phyloP scores from a whole-genome alignment of 805 yeast species.

The Kodamaea nitidulidarum region DNA sequence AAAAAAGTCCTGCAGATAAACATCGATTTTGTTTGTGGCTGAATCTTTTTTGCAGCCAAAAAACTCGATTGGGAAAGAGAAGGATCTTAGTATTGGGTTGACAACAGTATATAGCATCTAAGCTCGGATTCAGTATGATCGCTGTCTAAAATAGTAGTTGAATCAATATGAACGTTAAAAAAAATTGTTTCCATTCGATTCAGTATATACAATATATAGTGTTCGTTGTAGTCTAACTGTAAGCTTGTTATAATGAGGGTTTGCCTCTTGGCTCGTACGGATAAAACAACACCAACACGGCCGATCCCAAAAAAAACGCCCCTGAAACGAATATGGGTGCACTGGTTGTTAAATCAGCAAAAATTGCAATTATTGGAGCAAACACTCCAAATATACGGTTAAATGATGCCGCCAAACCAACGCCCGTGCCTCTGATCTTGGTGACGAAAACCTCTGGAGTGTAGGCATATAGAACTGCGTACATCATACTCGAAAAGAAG shows the following conservation, averaged over 20 bases:
- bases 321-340: conserved; percentile 64
- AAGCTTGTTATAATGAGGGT: conserved; percentile 16
- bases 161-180: no score
- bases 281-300: conserved; percentile 31
- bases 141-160: no score
- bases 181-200: no score
- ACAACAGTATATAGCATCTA: no score
- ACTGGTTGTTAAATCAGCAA: conserved; percentile 49
- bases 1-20: no score
- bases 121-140: no score
- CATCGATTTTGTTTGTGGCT: no score
- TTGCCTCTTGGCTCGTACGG: conserved; percentile 47
- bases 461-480: conserved; percentile 59
- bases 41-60: no score
- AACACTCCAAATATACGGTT: conserved; percentile 52
- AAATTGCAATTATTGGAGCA: conserved; percentile 51
- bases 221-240: no score
- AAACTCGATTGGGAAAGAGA: no score
- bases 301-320: conserved; percentile 47
- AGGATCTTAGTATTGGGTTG: no score
- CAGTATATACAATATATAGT: no score
- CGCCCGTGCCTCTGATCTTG: conserved; percentile 50
- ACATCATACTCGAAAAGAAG: conserved; percentile 50
- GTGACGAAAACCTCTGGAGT: conserved; percentile 62
- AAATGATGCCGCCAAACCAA: conserved; percentile 54